These are phyloP conservation scores for Zymoseptoria pseudotritici DNA, from an alignment of 2,329 filamentous ascomycete species.

Conservation along the genomic window DNA sequence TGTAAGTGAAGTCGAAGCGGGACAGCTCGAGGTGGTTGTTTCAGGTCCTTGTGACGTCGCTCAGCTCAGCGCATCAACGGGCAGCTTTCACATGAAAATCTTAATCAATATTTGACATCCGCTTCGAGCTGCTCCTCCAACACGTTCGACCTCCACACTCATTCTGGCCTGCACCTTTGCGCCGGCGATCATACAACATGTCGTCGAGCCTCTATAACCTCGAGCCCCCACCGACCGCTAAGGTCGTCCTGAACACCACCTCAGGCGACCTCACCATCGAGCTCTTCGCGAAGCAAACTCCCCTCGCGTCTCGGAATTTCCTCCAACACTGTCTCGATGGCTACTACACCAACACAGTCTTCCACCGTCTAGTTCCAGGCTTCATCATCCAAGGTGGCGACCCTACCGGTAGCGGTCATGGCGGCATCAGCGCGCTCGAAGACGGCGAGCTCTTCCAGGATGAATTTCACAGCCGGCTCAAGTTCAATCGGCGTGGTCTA, in stretches of 20 bases:
- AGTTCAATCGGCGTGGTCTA: slow-evolving; percentile 84
- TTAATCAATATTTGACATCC: neutral
- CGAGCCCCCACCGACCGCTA: slow-evolving; percentile 88
- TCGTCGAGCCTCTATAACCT: slow-evolving; percentile 78
- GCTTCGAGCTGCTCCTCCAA: neutral
- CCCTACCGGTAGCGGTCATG: slow-evolving; percentile 83
- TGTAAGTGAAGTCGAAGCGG: neutral
- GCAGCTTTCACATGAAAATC: slow-evolving; percentile 4
- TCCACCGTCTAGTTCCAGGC: slow-evolving; percentile 83
- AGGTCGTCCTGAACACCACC: slow-evolving; percentile 83
- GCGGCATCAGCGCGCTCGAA: slow-evolving; percentile 87
- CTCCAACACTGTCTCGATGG: slow-evolving; percentile 89
- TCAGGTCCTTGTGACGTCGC: neutral
- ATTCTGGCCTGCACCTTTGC: neutral
- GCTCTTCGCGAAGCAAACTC: slow-evolving; percentile 90
- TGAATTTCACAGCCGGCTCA: slow-evolving; percentile 85
- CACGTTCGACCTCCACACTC: neutral
- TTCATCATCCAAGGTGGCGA: slow-evolving; percentile 95
- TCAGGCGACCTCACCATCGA: slow-evolving; percentile 83
- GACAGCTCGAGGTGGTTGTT: neutral
- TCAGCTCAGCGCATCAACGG: neutral
- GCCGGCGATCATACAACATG: slow-evolving; percentile 48
- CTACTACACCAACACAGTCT: slow-evolving; percentile 89
- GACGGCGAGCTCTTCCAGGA: slow-evolving; percentile 75
- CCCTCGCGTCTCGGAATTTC: slow-evolving; percentile 88